These are phyloP conservation scores for Aspergillus ibericus DNA, from an alignment of 2,329 filamentous ascomycete species.

Conservation along the genomic window DNA sequence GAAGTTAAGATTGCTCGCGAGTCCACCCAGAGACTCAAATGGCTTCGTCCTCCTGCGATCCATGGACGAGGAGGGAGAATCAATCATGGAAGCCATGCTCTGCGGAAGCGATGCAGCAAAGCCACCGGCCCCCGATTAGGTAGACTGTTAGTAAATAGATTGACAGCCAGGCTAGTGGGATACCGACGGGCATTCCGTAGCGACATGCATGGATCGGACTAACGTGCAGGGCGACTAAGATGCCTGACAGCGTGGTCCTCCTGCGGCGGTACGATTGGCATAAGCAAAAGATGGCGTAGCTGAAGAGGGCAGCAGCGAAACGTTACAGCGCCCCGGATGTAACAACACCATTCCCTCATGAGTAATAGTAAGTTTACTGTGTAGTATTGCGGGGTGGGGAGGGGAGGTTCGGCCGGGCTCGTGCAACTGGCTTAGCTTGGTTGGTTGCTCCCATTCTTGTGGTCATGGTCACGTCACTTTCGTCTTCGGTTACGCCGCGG, in stretches of 20 bases:
- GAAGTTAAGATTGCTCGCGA: background rate
- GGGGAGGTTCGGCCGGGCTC: too few relatives aligned
- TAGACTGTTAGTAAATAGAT: background rate
- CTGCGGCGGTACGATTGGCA: background rate
- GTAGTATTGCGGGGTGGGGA: background rate
- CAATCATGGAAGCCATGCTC: background rate
- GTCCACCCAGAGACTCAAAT: background rate
- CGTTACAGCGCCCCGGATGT: slow-evolving; percentile 1
- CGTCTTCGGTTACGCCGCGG: background rate
- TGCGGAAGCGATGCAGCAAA: background rate
- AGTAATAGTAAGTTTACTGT: too few relatives aligned
- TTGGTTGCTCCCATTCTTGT: background rate
- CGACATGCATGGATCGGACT: background rate
- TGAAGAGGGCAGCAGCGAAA: background rate
- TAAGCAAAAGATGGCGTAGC: background rate
- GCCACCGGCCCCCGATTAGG: background rate
- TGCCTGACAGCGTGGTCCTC: background rate
- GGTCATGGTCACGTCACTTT: slow-evolving; percentile 6
- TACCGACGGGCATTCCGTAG: background rate
- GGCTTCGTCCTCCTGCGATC: background rate
- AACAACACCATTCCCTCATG: background rate
- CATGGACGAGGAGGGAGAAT: background rate
- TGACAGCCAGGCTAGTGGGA: background rate
- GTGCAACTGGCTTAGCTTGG: too few relatives aligned
- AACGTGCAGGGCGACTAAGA: background rate